A percentile compares a stretch with the other conserved stretches of the same genome.
Conservation (phyloP, 495 filamentous ascomycete genomes). For the Neurospora terricola region DNA sequence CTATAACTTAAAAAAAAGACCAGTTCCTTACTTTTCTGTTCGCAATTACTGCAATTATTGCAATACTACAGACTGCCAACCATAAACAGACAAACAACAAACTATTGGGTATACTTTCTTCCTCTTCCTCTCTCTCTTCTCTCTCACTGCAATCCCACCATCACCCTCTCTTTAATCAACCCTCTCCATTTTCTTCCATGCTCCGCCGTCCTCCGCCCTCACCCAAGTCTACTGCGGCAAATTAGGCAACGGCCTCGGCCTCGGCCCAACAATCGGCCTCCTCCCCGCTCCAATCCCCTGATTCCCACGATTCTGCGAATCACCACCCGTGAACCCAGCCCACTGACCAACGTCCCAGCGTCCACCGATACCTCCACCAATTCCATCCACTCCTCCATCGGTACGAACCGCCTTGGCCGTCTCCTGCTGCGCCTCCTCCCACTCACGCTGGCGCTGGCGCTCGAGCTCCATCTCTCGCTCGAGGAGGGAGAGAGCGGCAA, state of each 20-base stretch:
- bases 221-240: slow-evolving; percentile 11
- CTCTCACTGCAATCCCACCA: neutral
- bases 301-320: slow-evolving; percentile 66
- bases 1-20: neutral
- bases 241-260: slow-evolving; percentile 57
- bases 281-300: slow-evolving; percentile 63
- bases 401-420: slow-evolving; percentile 47
- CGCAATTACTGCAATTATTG: neutral
- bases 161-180: neutral
- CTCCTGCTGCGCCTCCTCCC: slow-evolving; percentile 84
- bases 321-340: slow-evolving; percentile 70
- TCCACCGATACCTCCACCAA: slow-evolving; percentile 46
- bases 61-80: neutral
- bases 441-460: slow-evolving; percentile 83
- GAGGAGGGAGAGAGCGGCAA: slow-evolving; percentile 72
- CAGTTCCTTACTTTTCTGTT: neutral
- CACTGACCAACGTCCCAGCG: slow-evolving; percentile 87
- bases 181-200: neutral
- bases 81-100: neutral
- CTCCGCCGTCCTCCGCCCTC: neutral
- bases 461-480: slow-evolving; percentile 96
- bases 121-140: neutral
- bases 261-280: slow-evolving; percentile 69
- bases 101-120: neutral
- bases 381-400: slow-evolving; percentile 39